A percentile compares a stretch with the other conserved stretches of the same genome.
phyloP scores from a whole-genome alignment of 805 yeast species.

The Nakazawaea ishiwadae region DNA sequence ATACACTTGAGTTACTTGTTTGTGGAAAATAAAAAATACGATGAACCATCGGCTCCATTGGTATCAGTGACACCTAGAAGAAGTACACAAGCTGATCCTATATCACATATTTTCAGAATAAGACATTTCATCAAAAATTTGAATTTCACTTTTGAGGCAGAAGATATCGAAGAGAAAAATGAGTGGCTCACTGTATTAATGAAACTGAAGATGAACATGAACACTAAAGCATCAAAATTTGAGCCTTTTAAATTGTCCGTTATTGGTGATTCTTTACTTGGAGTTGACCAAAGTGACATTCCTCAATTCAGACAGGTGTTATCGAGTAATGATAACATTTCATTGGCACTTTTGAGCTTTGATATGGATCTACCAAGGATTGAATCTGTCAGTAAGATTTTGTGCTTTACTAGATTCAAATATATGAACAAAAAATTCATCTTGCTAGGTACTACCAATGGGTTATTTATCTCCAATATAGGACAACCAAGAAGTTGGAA shows the following conservation, averaged over 20 bases:
- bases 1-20: constrained; percentile 56
- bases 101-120: constrained; percentile 37
- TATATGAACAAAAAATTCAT: constrained; percentile 41
- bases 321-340: constrained; percentile 2
- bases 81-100: constrained; percentile 8
- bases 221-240: constrained; percentile 24
- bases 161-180: constrained; percentile 14
- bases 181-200: constrained; percentile 7
- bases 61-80: neutral
- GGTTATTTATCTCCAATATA: constrained; percentile 51
- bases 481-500: constrained; percentile 48
- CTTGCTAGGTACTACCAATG: constrained; percentile 58
- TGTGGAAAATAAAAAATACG: constrained; percentile 30
- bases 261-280: constrained; percentile 56
- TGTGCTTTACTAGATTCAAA: constrained; percentile 41
- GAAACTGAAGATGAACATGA: constrained; percentile 14
- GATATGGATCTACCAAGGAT: constrained; percentile 5
- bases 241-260: constrained; percentile 53
- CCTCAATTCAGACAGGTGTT: constrained; percentile 38
- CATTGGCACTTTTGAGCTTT: neutral
- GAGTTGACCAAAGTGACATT: constrained; percentile 51
- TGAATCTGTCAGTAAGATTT: constrained; percentile 30
- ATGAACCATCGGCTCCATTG: neutral
- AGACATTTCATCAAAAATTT: constrained; percentile 54
- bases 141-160: constrained; percentile 47